Conservation (phyloP, 768 basidiomycete genomes). For the Cantharellus anzutake region DNA sequence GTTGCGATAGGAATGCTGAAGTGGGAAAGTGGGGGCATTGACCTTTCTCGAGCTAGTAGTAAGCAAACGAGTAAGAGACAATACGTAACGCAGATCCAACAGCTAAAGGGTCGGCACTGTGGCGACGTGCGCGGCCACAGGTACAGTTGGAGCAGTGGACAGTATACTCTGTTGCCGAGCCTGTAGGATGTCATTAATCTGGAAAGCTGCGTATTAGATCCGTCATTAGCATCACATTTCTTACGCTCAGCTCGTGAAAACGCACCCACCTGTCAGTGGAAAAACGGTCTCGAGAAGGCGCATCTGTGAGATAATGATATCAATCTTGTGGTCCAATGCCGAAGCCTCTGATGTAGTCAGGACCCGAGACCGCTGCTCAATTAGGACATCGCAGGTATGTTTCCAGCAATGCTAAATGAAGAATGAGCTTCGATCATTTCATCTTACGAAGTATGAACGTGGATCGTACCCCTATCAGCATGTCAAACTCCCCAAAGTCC, state of each 20-base stretch:
- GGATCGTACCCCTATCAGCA: background rate
- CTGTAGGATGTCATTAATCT: background rate
- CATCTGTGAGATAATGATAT: background rate
- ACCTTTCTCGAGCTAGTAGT: background rate
- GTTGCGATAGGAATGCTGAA: background rate
- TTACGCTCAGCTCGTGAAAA: background rate
- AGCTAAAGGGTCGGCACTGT: background rate
- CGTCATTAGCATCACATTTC: background rate
- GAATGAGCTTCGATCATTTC: background rate
- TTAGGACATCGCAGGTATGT: background rate
- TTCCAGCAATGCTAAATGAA: slow-evolving; percentile 2
- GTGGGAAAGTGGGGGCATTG: background rate
- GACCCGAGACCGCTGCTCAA: background rate
- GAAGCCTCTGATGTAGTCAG: background rate
- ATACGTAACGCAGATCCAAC: background rate
- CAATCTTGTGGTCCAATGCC: background rate
- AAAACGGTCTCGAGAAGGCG: background rate
- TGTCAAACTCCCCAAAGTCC: background rate
- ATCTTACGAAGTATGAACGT: background rate
- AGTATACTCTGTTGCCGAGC: background rate
- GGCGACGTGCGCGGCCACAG: background rate
- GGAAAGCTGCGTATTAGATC: background rate
- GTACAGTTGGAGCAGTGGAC: background rate
- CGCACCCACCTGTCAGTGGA: background rate
- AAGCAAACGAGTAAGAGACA: background rate